Evolutionary conservation across 1,284 basidiomycete genomes (phyloP), one percentile per base, ranked within the genome.

Genomic region (Marasmius oreades): DNA sequence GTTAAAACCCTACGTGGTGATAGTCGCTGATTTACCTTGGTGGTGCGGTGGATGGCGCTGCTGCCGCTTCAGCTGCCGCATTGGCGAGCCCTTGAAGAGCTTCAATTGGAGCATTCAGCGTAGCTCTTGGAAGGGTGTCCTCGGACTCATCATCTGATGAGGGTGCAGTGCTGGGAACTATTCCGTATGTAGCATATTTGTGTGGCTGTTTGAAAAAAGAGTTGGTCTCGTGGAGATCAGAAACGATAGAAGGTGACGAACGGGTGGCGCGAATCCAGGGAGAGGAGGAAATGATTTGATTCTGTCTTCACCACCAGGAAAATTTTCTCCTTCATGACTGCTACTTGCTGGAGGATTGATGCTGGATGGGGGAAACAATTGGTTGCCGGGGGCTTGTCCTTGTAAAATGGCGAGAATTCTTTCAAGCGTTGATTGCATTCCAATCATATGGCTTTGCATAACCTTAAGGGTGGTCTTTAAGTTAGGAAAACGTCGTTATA

Each of bases 21-120:
- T n/a, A 33, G 26, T 31, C 14, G 47, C 26, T 33, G 31, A 31
- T 7, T 33, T 64, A 82, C 82, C 81, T 78, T 26, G 84, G 77
- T 23, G 76, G 63, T 53, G 66, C 63, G 6, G 73, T 64, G 43
- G 75, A 74, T 2, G 90, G 82, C 2, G 80, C 88, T 3, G 90
- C 88, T 0, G 94, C 93, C 2, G 93, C 91, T 70, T 95, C 93
- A 23, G 92, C 94, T 4, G 93, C 93, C 2, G 93, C 93, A 68
- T 96, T 95, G 12, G 93, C 94, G 45, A 96, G 77, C 2, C 93
- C 92, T 67, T 96, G 91, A 33, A 96, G 76, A 4, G 94, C 94
- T 68, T 96, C 93, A 58, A 96, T 96, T 1, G 94, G 94, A 0
- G 94, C 93, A 59, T 90, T 92, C 61, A 95, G 75, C 34, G 88